A percentile compares a stretch with the other conserved stretches of the same genome.
phyloP scores from a whole-genome alignment of 805 yeast species.

The Candida taoyuanica region DNA sequence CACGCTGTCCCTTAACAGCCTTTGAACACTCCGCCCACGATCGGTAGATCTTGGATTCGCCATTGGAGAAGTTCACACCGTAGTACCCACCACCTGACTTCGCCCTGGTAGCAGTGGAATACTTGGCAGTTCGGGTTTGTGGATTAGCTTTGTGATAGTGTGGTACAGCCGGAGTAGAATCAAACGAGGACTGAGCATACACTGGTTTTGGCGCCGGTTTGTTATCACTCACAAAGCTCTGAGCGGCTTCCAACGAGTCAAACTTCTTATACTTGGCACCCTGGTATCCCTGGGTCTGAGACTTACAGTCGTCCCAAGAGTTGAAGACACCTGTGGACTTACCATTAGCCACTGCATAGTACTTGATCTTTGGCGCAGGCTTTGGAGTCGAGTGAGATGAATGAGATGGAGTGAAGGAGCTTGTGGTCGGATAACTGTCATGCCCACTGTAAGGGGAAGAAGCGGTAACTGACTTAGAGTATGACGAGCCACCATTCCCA shows the following conservation, averaged over 20 bases:
- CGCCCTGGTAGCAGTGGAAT: no score
- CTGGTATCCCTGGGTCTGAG: slow-evolving; percentile 43
- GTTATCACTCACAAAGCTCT: slow-evolving; percentile 30
- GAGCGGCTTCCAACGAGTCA: slow-evolving; percentile 43
- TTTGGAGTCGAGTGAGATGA: background rate
- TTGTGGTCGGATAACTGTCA: no score
- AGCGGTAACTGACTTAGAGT: no score
- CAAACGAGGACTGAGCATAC: background rate
- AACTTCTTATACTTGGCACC: slow-evolving; percentile 38
- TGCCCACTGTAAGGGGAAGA: no score
- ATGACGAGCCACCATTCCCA: background rate
- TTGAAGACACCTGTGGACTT: slow-evolving; percentile 50
- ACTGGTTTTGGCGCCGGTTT: background rate
- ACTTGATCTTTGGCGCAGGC: slow-evolving; percentile 13
- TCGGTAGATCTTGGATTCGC: slow-evolving; percentile 25
- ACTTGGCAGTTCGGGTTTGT: no score
- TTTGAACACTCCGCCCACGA: slow-evolving; percentile 32
- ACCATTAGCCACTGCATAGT: slow-evolving; percentile 55
- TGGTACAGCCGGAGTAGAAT: no score
- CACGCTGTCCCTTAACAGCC: slow-evolving; percentile 29
- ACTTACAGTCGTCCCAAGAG: slow-evolving; percentile 55
- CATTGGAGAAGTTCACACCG: slow-evolving; percentile 30
- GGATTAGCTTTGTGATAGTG: no score
- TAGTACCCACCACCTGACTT: slow-evolving; percentile 25
- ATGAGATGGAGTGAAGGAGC: no score